These are phyloP conservation scores for Blastobotrys mokoenaii DNA, from an alignment of 805 yeast species.

Conservation along the genomic window DNA sequence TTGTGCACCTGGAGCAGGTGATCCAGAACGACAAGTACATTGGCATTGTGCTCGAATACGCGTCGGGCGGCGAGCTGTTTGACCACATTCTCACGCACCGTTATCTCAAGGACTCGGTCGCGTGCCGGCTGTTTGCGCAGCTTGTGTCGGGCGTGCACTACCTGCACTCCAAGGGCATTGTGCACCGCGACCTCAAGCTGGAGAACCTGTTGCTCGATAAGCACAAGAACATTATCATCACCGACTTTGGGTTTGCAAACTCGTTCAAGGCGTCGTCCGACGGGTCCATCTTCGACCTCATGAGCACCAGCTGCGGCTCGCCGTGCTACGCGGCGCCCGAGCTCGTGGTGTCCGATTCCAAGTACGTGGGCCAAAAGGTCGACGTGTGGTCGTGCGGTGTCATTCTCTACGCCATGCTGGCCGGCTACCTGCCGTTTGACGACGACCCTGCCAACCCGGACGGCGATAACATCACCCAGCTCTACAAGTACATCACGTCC, in stretches of 20 bases:
- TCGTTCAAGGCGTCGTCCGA: slow-evolving; percentile 40
- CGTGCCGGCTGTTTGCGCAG: slow-evolving; percentile 86
- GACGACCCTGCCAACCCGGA: slow-evolving; percentile 96
- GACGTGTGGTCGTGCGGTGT: slow-evolving; percentile 98
- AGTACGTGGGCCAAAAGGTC: slow-evolving; percentile 87
- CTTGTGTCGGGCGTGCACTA: slow-evolving; percentile 89
- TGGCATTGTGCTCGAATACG: slow-evolving; percentile 93
- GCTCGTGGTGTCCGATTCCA: slow-evolving; percentile 74
- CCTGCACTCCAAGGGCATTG: slow-evolving; percentile 71
- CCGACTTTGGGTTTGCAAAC: slow-evolving; percentile 94
- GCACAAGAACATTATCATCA: slow-evolving; percentile 75
- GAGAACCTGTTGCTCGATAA: slow-evolving; percentile 74
- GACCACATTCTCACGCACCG: slow-evolving; percentile 84
- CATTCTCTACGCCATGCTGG: slow-evolving; percentile 89
- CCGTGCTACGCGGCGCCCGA: slow-evolving; percentile 99
- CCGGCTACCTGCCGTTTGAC: slow-evolving; percentile 95
- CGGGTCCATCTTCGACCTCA: slow-evolving; percentile 45
- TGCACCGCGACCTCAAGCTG: slow-evolving; percentile 69
- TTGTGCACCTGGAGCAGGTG: slow-evolving; percentile 85
- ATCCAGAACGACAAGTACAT: slow-evolving; percentile 89
- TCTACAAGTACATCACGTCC: slow-evolving; percentile 84
- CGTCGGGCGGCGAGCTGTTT: slow-evolving; percentile 94
- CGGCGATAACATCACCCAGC: slow-evolving; percentile 83
- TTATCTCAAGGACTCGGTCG: slow-evolving; percentile 76
- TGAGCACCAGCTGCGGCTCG: slow-evolving; percentile 94